Base-by-base conservation (phyloP, 306 rosid species). In the Sesbania bispinosa region DNA sequence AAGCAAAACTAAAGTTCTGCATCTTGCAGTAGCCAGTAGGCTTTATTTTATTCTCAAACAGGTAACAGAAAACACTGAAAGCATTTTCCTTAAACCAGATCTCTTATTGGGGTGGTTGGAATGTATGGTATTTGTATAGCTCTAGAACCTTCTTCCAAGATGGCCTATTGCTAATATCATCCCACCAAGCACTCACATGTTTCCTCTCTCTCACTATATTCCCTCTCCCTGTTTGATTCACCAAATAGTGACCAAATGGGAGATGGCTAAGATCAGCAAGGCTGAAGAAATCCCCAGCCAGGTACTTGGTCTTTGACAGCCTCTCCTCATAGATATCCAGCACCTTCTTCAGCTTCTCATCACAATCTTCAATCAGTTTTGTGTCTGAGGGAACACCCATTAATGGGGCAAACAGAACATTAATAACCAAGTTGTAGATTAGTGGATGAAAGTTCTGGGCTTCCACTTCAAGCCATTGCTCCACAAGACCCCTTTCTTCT, bases 131-230 rank as follows among this genome's bases (percentile, higher is more conserved):
- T 6, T 73, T 58, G 60, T 73, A 77, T 14, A 30, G 70, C 54
- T 86, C 38, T 0, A 86, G 62, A 15, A 86, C 87, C 75, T 76
- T 83, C 80, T 83, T 62, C 88, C 93, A 88, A 0, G 93, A 62
- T 6, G 88, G 88, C 45, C 89, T 75, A 58, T n/a, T 77, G 16
- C 88, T 83, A 19, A 88, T 88, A 42, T 85, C 85, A 62, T 79
- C 87, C 90, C 87, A 82, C 90, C 90, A 88, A 39, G 82, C 88
- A 53, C 80, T 81, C 52, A 88, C 82, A 67, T 74, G 86, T 39
- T 84, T 82, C 76, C 88, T 82, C 39, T 78, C 80, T 39, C 75
- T 72, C 0, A 85, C 76, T 69, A 85, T 54, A 50, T 62, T 33
- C 16, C 54, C 84, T 72, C 79, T 83, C 8, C 66, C 62, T 33